Conservation (phyloP, 225 moss, liverwort and hornwort species). For the Anthoceros angustus region DNA sequence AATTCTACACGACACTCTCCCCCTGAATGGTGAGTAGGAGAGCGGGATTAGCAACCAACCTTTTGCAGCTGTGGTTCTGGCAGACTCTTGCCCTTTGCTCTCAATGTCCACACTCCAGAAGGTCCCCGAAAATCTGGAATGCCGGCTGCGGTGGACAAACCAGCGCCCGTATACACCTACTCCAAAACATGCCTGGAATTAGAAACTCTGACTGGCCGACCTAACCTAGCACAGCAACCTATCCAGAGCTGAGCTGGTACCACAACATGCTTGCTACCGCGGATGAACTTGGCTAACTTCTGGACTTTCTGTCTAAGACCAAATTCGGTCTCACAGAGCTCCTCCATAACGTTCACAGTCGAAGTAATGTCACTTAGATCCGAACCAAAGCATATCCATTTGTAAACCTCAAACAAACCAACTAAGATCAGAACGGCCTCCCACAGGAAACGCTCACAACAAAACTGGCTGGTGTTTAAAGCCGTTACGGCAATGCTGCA, state of each 20-base stretch:
- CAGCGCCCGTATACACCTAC: constrained; percentile 71
- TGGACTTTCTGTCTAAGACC: neutral
- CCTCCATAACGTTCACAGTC: neutral
- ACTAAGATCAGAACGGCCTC: neutral
- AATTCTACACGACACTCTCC: no score
- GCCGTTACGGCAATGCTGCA: no score
- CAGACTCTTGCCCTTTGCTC: constrained; percentile 60
- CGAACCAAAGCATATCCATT: neutral
- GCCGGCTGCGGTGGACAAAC: constrained; percentile 85
- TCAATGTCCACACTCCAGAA: constrained; percentile 77
- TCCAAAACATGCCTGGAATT: neutral
- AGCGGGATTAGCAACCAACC: constrained; percentile 7
- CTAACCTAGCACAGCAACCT: neutral
- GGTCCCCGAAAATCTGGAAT: constrained; percentile 96
- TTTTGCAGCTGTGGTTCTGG: constrained; percentile 68
- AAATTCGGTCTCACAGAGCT: neutral
- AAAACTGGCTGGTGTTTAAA: neutral
- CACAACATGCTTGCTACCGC: constrained; percentile 1
- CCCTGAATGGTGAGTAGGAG: no score
- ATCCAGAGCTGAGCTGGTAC: neutral
- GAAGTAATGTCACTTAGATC: neutral
- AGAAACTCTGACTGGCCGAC: neutral
- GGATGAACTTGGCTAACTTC: constrained; percentile 1
- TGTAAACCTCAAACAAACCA: neutral
- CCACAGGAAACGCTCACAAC: neutral